Evolutionary conservation across 331 rosid species (phyloP).

Genomic region (Malus hybrid): DNA sequence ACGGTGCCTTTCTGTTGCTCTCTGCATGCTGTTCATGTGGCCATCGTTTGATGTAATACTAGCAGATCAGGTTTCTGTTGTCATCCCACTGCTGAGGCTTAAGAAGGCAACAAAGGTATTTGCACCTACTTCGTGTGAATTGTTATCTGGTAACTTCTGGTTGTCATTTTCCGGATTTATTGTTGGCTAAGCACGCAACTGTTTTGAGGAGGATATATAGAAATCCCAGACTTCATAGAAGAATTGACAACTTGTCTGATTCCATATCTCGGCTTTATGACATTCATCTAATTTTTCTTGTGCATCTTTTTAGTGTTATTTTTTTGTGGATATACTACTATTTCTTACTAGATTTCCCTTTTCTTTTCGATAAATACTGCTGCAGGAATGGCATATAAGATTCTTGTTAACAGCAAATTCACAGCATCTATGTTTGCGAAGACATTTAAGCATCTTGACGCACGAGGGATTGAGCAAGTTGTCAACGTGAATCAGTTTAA

Average conservation of each 20-base stretch:
- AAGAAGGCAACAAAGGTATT: not conserved
- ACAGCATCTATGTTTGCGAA: slow-evolving; percentile 66
- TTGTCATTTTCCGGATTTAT: slow-evolving; percentile 36
- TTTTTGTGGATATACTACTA: not conserved
- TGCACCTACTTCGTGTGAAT: not conserved
- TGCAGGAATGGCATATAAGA: slow-evolving; percentile 74
- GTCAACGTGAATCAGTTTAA: slow-evolving; percentile 83
- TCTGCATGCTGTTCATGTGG: slow-evolving; percentile 73
- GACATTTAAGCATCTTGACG: slow-evolving; percentile 67
- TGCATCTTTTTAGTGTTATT: not conserved
- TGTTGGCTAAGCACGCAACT: slow-evolving; percentile 70
- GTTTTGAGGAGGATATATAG: slow-evolving; percentile 69
- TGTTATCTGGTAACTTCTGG: not conserved
- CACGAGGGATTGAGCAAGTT: slow-evolving; percentile 73
- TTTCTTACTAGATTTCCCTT: not conserved
- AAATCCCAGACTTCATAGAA: slow-evolving; percentile 66
- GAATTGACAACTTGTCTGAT: slow-evolving; percentile 74
- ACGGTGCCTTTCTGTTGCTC: slow-evolving; percentile 81
- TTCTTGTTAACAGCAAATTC: slow-evolving; percentile 87
- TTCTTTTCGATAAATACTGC: not conserved
- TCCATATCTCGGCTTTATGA: slow-evolving; percentile 1
- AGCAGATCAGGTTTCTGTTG: not conserved
- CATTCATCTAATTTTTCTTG: not conserved
- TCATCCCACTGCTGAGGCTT: not conserved
- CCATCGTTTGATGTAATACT: slow-evolving; percentile 62